A percentile compares a stretch with the other conserved stretches of the same genome.
Conservation (phyloP, 2,329 filamentous ascomycete genomes). For the Ceratocystis ficicola region DNA sequence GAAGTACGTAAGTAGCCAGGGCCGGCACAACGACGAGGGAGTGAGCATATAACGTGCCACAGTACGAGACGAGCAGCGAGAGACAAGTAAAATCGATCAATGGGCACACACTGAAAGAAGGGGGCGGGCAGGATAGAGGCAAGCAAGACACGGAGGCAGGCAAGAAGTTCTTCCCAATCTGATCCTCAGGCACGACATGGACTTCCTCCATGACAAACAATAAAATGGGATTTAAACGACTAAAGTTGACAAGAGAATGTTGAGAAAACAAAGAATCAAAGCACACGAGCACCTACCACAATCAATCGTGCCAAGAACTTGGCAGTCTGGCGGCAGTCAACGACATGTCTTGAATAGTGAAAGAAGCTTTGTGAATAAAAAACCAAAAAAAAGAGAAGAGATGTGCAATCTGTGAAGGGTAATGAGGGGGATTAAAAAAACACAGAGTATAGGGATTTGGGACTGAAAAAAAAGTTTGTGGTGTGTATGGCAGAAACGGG, state of each 20-base stretch:
- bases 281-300: conserved; percentile 14
- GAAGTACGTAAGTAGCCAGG: not conserved
- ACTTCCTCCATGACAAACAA: not conserved
- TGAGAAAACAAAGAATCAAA: conserved; percentile 11
- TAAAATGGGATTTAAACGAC: not conserved
- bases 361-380: conserved; percentile 6
- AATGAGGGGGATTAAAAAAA: not conserved
- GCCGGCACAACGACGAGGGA: not conserved
- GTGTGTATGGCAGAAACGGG: not conserved
- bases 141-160: not conserved
- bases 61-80: not conserved
- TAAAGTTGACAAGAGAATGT: conserved; percentile 6
- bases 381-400: not conserved
- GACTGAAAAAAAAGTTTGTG: not conserved
- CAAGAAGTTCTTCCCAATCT: not conserved
- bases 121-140: not conserved
- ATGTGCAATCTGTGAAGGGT: not conserved
- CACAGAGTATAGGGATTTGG: not conserved
- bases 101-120: not conserved
- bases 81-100: not conserved
- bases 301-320: conserved; percentile 11
- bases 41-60: not conserved
- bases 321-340: conserved; percentile 6
- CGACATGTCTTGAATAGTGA: conserved; percentile 12
- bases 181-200: not conserved